Percentiles rank a stretch among this genome's conserved stretches.
phyloP scores from a whole-genome alignment of 805 yeast species.

The Debaryomyces hansenii region DNA sequence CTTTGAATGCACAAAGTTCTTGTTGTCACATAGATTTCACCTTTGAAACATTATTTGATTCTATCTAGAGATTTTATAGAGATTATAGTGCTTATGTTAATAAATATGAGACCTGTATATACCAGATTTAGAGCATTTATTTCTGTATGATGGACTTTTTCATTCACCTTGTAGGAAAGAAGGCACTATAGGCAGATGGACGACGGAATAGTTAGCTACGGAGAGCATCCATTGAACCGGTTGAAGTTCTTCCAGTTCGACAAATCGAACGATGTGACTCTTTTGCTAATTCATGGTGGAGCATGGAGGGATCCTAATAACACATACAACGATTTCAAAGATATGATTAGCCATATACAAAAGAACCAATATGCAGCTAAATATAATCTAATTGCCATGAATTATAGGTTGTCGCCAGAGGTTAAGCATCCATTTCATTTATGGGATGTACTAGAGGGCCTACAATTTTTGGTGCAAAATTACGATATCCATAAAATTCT shows the following conservation, averaged over 20 bases:
- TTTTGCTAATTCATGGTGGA: constrained; percentile 80
- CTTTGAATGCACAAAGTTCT: neutral
- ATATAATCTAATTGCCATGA: constrained; percentile 35
- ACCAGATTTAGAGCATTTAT: too few relatives aligned
- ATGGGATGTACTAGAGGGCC: constrained; percentile 51
- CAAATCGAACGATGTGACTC: constrained; percentile 16
- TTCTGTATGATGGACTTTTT: too few relatives aligned
- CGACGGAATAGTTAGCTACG: constrained; percentile 19
- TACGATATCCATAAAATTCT: constrained; percentile 20
- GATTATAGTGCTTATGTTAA: neutral
- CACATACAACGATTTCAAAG: constrained; percentile 55
- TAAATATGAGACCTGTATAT: neutral
- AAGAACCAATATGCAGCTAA: neutral
- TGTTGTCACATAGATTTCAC: neutral
- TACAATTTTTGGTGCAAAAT: constrained; percentile 27
- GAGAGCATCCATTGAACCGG: constrained; percentile 31
- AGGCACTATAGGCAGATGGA: neutral
- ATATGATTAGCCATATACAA: constrained; percentile 20
- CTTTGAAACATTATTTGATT: neutral
- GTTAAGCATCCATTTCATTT: constrained; percentile 62
- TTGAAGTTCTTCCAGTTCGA: constrained; percentile 25
- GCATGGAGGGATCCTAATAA: constrained; percentile 79
- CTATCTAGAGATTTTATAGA: neutral
- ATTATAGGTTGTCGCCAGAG: constrained; percentile 68
- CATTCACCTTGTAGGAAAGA: too few relatives aligned